Evolutionary conservation across 2,329 filamentous ascomycete genomes (phyloP).

Genomic region (Tricladium varicosporioides): DNA sequence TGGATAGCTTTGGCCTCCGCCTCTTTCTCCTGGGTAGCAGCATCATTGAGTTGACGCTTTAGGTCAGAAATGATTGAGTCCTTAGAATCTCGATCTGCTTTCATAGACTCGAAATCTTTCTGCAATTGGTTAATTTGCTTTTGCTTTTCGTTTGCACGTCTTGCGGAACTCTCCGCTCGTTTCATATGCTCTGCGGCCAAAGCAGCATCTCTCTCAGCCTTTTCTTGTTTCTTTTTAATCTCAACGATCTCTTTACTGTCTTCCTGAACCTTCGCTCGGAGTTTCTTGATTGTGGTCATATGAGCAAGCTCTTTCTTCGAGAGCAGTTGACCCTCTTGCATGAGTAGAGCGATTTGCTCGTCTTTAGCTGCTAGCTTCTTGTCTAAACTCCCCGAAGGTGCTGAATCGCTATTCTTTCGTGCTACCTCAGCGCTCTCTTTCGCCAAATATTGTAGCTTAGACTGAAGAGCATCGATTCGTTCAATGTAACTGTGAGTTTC

Average conservation of each 20-base stretch:
- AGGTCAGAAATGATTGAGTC: slow-evolving; percentile 66
- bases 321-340: slow-evolving; percentile 89
- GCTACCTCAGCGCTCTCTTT: slow-evolving; percentile 76
- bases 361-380: slow-evolving; percentile 87
- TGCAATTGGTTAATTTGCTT: slow-evolving; percentile 49
- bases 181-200: slow-evolving; percentile 46
- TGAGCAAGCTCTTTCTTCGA: slow-evolving; percentile 85
- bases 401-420: slow-evolving; percentile 61
- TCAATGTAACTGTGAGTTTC: slow-evolving; percentile 84
- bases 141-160: slow-evolving; percentile 50
- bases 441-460: slow-evolving; percentile 85
- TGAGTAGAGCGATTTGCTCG: slow-evolving; percentile 80
- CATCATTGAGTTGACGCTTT: slow-evolving; percentile 66
- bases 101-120: slow-evolving; percentile 59
- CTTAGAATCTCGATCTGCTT: slow-evolving; percentile 60
- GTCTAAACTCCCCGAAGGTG: slow-evolving; percentile 64
- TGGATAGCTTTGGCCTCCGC: slow-evolving; percentile 65
- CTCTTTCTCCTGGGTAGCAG: slow-evolving; percentile 63
- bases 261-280: slow-evolving; percentile 64
- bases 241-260: slow-evolving; percentile 64
- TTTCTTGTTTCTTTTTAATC: slow-evolving; percentile 58
- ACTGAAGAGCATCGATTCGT: slow-evolving; percentile 85
- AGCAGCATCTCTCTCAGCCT: slow-evolving; percentile 50
- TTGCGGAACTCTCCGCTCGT: slow-evolving; percentile 55
- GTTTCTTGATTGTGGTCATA: slow-evolving; percentile 76